Evolutionary conservation across 2,329 filamentous ascomycete genomes (phyloP).

Genomic region (Penicillium sp.): DNA sequence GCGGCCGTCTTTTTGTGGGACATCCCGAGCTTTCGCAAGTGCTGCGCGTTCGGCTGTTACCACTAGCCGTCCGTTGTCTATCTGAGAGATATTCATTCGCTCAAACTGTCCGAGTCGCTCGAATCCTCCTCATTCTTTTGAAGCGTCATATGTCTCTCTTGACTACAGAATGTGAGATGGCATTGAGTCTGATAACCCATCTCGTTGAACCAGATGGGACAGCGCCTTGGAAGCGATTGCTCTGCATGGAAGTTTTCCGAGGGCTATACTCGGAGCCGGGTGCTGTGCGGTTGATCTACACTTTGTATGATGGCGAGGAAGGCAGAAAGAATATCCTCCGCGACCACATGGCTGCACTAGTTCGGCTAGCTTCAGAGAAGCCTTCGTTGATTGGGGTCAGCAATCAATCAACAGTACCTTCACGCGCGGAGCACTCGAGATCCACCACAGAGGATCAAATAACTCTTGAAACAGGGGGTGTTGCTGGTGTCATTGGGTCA

Average conservation of each 20-base stretch:
- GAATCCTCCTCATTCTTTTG: constrained; percentile 79
- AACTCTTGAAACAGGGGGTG: constrained; percentile 82
- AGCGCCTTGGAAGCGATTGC: constrained; percentile 76
- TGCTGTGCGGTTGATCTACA: constrained; percentile 75
- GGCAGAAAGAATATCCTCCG: constrained; percentile 74
- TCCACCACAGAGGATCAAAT: constrained; percentile 71
- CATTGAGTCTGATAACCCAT: constrained; percentile 76
- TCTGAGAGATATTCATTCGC: constrained; percentile 77
- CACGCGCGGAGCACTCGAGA: constrained; percentile 54
- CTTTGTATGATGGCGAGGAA: constrained; percentile 70
- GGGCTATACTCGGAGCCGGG: constrained; percentile 79
- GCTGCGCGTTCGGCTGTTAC: constrained; percentile 74
- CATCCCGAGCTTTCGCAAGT: constrained; percentile 81
- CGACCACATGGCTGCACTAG: constrained; percentile 80
- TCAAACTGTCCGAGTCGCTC: constrained; percentile 74
- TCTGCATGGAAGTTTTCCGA: constrained; percentile 89
- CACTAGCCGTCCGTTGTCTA: constrained; percentile 73
- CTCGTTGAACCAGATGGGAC: constrained; percentile 80
- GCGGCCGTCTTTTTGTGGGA: constrained; percentile 71
- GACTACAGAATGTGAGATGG: constrained; percentile 75
- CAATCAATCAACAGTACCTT: constrained; percentile 80
- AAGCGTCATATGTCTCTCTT: constrained; percentile 74
- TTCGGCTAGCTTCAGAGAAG: constrained; percentile 89
- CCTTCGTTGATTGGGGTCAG: constrained; percentile 84
- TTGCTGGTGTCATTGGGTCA: constrained; percentile 81